phyloP scores from a whole-genome alignment of 805 yeast species.

The Monosporozyma aquatica region DNA sequence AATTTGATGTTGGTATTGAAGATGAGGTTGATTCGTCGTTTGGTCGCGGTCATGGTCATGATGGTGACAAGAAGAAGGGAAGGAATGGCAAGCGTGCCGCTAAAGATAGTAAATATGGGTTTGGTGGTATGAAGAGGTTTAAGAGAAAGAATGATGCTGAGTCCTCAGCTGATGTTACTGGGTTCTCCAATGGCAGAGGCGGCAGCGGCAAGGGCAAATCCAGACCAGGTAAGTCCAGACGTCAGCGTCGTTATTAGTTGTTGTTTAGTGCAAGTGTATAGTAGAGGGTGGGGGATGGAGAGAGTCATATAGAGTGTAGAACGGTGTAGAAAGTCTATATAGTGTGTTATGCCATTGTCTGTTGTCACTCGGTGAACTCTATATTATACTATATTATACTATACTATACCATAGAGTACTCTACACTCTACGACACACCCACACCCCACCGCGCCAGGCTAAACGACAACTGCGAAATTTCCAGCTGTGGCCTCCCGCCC shows the following conservation, averaged over 20 bases:
- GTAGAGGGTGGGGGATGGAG: too few species aligned
- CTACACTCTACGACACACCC: too few species aligned
- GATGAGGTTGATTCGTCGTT: too few species aligned
- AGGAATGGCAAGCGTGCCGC: conserved; percentile 56
- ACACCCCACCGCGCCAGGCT: too few species aligned
- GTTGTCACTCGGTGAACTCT: too few species aligned
- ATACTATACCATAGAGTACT: too few species aligned
- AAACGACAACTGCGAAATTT: conserved; percentile 1
- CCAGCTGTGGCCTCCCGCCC: too few species aligned
- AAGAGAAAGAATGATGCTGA: conserved; percentile 63
- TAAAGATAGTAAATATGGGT: conserved; percentile 66
- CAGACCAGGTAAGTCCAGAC: conserved; percentile 51
- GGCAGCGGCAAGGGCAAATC: conserved; percentile 27
- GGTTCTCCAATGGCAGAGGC: conserved; percentile 44
- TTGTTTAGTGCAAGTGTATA: too few species aligned
- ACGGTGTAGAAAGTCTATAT: too few species aligned
- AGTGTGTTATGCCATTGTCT: too few species aligned
- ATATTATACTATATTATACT: too few species aligned
- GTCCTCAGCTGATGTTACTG: conserved; percentile 58
- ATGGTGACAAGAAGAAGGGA: conserved; percentile 20
- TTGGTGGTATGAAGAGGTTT: conserved; percentile 71
- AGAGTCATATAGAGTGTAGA: too few species aligned
- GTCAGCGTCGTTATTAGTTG: conserved; percentile 31
- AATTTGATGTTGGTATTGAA: conserved; percentile 84
- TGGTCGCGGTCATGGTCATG: conserved; percentile 20